Evolutionary conservation across 148 eudicot species (phyloP), one percentile per base, ranked within the genome.

Genomic region (Dianthus caryophyllus): DNA sequence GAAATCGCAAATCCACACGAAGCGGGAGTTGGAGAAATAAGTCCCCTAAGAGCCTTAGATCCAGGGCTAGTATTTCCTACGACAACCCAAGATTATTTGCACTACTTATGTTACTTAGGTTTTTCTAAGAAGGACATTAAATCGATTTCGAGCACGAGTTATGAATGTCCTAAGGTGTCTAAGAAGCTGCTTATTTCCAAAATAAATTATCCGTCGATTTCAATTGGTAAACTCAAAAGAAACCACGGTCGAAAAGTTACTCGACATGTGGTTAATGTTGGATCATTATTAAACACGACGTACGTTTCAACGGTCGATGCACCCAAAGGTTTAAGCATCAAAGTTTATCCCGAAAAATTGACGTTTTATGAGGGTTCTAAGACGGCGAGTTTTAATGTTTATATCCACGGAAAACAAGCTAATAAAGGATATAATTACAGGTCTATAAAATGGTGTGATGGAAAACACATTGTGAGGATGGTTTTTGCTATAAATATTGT

Each of bases 11-110:
- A 64, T 65, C 81, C 86, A 57, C 91, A 79, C 20, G 83, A 84
- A 64, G 64, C 66, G 0, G 91, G 91, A 15, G 85, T 43, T 2
- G 91, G 91, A 48, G 86, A 84, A 67, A 69, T 86, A 20, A 77
- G 65, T 26, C 91, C 88, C 12, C 21, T 66, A 14, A 84, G 66
- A 84, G 88, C 91, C 12, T 81, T 86, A 10, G 73, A 86, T 57
- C 91, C 91, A 0, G 91, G 91, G 27, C 36, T 86, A 67, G 83
- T 82, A 1, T 79, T 86, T 44, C 79, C 79, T 50, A 81, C 91
- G 15, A 78, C 79, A 9, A 73, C 71, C 44, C 44, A 71, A 21
- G 85, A 86, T 61, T 77, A 86, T 68, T 66, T 84, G 8, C 15
- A 69, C 12, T 86, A 81, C 64, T 81, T 86, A 20, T 86, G 88